Evolutionary conservation across 768 basidiomycete species (phyloP).

Genomic region (Mycena epipterygia): DNA sequence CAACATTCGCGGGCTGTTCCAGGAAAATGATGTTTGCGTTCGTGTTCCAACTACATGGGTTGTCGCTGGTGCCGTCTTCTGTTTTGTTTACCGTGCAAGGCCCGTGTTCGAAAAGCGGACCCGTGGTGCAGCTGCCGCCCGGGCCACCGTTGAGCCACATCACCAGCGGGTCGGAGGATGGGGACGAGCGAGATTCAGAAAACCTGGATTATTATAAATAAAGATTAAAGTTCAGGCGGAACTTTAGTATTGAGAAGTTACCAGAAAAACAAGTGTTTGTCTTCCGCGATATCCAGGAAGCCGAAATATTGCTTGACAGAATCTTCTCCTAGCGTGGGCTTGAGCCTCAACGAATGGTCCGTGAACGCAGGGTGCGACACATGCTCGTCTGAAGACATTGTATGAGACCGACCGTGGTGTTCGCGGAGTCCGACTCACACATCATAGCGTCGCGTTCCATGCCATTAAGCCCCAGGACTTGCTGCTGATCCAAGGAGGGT

Average conservation of each 20-base stretch:
- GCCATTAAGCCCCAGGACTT: slow-evolving; percentile 1
- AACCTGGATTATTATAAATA: slow-evolving; percentile 78
- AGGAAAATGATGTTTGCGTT: slow-evolving; percentile 84
- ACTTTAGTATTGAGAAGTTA: slow-evolving; percentile 45
- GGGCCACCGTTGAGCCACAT: slow-evolving; percentile 91
- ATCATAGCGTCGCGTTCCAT: neutral
- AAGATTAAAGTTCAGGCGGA: neutral
- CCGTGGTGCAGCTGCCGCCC: slow-evolving; percentile 80
- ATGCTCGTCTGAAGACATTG: slow-evolving; percentile 65
- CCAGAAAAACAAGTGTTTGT: slow-evolving; percentile 93
- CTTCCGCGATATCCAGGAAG: slow-evolving; percentile 84
- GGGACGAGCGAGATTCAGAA: slow-evolving; percentile 85
- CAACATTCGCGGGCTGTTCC: slow-evolving; percentile 88
- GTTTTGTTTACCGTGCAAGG: slow-evolving; percentile 82
- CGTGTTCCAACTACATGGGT: slow-evolving; percentile 86
- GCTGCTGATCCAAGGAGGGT: neutral
- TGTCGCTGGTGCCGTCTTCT: slow-evolving; percentile 73
- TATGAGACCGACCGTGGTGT: too few relatives aligned
- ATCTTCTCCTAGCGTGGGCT: slow-evolving; percentile 81
- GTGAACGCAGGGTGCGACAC: slow-evolving; percentile 67
- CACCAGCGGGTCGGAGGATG: slow-evolving; percentile 83
- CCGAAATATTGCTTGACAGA: slow-evolving; percentile 85
- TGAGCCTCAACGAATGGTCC: slow-evolving; percentile 69
- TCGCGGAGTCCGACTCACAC: neutral
- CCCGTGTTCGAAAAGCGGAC: slow-evolving; percentile 92